phyloP scores from a whole-genome alignment of 305 asterid genomes.

The Ilex paraguariensis region DNA sequence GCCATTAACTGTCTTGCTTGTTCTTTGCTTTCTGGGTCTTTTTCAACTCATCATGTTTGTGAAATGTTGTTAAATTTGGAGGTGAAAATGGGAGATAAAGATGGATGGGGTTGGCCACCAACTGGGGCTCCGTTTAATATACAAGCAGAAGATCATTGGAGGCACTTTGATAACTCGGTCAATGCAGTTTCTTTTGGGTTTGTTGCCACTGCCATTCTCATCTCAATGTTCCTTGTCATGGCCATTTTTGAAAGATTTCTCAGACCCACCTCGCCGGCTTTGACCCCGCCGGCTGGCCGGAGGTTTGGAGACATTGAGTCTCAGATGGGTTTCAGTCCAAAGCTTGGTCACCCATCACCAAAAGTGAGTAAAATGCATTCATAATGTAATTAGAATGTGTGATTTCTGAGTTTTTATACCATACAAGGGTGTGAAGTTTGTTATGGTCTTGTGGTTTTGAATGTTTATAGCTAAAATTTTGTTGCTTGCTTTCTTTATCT shows the following conservation, averaged over 20 bases:
- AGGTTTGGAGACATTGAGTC: constrained; percentile 17
- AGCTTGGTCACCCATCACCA: constrained; percentile 26
- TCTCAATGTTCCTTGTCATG: constrained; percentile 40
- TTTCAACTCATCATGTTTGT: neutral
- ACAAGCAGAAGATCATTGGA: constrained; percentile 38
- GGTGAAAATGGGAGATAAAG: constrained; percentile 19
- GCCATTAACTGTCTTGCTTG: neutral
- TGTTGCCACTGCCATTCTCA: constrained; percentile 40
- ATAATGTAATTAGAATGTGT: no score
- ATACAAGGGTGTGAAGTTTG: no score
- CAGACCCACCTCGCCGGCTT: constrained; percentile 21
- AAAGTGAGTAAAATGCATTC: constrained; percentile 24
- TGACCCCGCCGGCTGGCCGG: constrained; percentile 6
- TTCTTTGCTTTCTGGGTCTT: constrained; percentile 6
- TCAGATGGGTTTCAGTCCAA: constrained; percentile 18
- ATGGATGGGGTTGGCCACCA: constrained; percentile 26
- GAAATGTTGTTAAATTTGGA: neutral
- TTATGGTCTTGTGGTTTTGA: no score
- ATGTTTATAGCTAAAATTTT: neutral
- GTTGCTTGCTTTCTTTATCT: neutral
- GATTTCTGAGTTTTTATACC: no score
- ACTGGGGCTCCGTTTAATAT: constrained; percentile 15
- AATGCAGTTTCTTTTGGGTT: constrained; percentile 40
- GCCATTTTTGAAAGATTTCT: constrained; percentile 35
- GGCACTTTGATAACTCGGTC: constrained; percentile 46